phyloP scores from a whole-genome alignment of 768 basidiomycete species.

The Trametes cubensis region DNA sequence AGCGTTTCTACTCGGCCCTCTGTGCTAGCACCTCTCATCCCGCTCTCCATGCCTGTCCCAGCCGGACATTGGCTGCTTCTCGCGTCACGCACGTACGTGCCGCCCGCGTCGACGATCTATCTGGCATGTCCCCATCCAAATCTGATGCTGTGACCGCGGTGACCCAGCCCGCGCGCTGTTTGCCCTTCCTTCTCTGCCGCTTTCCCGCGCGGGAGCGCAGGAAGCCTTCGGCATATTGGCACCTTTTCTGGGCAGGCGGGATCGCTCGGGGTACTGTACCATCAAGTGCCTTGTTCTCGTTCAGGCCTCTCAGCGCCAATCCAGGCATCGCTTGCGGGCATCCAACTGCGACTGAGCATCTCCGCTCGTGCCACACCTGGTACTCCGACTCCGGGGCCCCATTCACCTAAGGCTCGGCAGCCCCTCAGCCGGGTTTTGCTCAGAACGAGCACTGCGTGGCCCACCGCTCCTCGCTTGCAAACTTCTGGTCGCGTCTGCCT shows the following conservation, averaged over 20 bases:
- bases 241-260: not conserved
- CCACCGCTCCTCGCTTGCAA: not conserved
- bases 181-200: not conserved
- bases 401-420: not conserved
- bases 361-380: not conserved
- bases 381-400: not conserved
- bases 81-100: not conserved
- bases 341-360: not conserved
- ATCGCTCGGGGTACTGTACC: not conserved
- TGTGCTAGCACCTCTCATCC: not conserved
- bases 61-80: conserved; percentile 1
- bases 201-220: not conserved
- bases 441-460: not conserved
- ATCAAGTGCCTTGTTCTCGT: conserved; percentile 5
- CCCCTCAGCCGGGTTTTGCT: not conserved
- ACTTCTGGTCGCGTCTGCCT: not conserved
- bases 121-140: not conserved
- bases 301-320: conserved; percentile 2
- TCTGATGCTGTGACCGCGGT: not conserved
- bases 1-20: not conserved
- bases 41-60: not conserved
- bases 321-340: not conserved
- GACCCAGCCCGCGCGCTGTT: not conserved
- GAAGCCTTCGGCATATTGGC: not conserved
- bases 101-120: conserved; percentile 4